Evolutionary conservation across 2,329 filamentous ascomycete species (phyloP).

Genomic region (Cryphonectria japonica): DNA sequence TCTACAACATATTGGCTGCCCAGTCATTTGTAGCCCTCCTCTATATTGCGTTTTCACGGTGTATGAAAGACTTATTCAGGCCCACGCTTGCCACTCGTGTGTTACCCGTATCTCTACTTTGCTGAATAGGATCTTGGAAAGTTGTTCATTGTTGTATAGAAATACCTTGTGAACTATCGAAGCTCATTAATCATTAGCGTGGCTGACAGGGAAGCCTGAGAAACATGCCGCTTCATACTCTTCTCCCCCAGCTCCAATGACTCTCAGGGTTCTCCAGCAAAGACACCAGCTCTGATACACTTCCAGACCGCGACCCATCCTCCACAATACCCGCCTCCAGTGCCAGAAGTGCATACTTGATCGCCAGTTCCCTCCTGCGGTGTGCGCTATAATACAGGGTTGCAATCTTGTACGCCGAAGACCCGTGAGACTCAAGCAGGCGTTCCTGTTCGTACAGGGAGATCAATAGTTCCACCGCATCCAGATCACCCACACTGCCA

Average conservation of each 20-base stretch:
- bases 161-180: too few species aligned
- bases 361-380: constrained; percentile 35
- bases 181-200: not conserved
- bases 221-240: not conserved
- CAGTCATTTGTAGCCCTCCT: not conserved
- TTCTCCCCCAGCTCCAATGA: constrained; percentile 25
- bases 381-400: constrained; percentile 45
- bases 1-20: not conserved
- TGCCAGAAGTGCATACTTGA: constrained; percentile 40
- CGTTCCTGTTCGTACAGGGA: constrained; percentile 41
- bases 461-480: constrained; percentile 40
- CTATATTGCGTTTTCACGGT: not conserved
- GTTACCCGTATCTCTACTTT: too few species aligned
- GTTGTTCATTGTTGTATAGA: too few species aligned
- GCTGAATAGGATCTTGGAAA: too few species aligned
- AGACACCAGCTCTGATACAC: constrained; percentile 40
- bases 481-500: constrained; percentile 27
- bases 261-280: constrained; percentile 36
- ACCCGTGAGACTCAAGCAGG: constrained; percentile 42
- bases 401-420: constrained; percentile 44
- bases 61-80: too few species aligned
- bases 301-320: constrained; percentile 39
- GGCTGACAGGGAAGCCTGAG: not conserved
- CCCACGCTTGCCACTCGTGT: too few species aligned
- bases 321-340: constrained; percentile 41